phyloP scores from a whole-genome alignment of 345 rosid genomes.

The Luvunga scandens region DNA sequence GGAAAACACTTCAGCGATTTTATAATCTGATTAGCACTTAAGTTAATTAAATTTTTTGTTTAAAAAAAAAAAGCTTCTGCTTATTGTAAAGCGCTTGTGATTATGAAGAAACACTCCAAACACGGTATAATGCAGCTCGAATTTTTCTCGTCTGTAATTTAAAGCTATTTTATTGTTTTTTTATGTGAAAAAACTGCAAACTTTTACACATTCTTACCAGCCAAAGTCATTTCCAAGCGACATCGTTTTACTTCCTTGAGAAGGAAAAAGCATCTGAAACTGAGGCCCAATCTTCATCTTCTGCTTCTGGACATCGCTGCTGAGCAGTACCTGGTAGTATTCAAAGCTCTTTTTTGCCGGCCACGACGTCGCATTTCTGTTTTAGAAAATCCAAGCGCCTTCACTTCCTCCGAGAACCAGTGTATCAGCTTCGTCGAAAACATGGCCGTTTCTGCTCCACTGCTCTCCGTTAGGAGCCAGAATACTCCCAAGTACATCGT shows the following conservation, averaged over 20 bases:
- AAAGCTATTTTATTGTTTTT: neutral
- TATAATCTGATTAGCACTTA: too few species aligned
- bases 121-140: neutral
- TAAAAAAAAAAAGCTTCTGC: neutral
- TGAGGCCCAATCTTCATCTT: slow-evolving; percentile 67
- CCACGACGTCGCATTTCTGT: slow-evolving; percentile 35
- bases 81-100: neutral
- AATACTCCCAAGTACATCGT: slow-evolving; percentile 15
- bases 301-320: slow-evolving; percentile 61
- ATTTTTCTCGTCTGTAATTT: neutral
- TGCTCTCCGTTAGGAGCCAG: neutral
- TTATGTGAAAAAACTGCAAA: neutral
- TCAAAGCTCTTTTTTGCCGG: slow-evolving; percentile 60
- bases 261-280: slow-evolving; percentile 58
- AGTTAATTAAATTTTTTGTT: too few species aligned
- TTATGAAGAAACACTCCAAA: neutral
- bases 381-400: slow-evolving; percentile 32
- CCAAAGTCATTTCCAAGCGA: slow-evolving; percentile 68
- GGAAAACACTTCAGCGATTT: neutral
- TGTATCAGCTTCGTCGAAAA: slow-evolving; percentile 67
- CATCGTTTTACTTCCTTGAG: slow-evolving; percentile 74
- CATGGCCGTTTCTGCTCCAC: slow-evolving; percentile 16
- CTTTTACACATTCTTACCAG: slow-evolving; percentile 41
- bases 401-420: slow-evolving; percentile 75
- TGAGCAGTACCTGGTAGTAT: slow-evolving; percentile 50